These are phyloP conservation scores for Rhynchosporium agropyri DNA, from an alignment of 2,329 filamentous ascomycete species.

Conservation along the genomic window DNA sequence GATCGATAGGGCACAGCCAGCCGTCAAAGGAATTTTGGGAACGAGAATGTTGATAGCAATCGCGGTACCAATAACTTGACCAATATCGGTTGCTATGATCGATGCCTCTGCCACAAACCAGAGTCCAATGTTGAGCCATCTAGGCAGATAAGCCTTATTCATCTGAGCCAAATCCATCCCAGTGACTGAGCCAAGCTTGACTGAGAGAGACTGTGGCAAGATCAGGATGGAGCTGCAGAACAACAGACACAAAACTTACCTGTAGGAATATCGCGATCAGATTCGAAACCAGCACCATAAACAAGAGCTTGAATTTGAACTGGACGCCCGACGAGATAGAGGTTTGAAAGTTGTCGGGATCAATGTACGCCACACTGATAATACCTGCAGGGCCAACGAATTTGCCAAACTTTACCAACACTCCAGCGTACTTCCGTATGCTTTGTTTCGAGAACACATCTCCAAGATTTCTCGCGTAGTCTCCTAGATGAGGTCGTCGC, in stretches of 20 bases:
- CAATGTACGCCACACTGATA: conserved; percentile 43
- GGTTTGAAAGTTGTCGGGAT: conserved; percentile 55
- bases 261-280: conserved; percentile 56
- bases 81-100: conserved; percentile 35
- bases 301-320: conserved; percentile 55
- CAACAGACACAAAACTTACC: conserved; percentile 6
- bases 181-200: conserved; percentile 56
- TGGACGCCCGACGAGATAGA: conserved; percentile 55
- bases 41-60: conserved; percentile 68
- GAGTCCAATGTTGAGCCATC: conserved; percentile 54
- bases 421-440: conserved; percentile 18
- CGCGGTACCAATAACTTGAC: conserved; percentile 66
- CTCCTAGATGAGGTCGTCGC: conserved; percentile 1
- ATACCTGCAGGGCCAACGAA: conserved; percentile 53
- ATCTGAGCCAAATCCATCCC: conserved; percentile 55
- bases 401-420: conserved; percentile 44
- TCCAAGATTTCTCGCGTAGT: conserved; percentile 1
- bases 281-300: conserved; percentile 58
- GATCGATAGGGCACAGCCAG: conserved; percentile 67
- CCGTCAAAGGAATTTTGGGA: conserved; percentile 63
- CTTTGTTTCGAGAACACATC: conserved; percentile 22
- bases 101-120: conserved; percentile 56
- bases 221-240: neutral
- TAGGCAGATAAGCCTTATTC: conserved; percentile 52
- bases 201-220: conserved; percentile 48